These are phyloP conservation scores for Teunomyces cretensis DNA, from an alignment of 805 yeast species.

Conservation along the genomic window DNA sequence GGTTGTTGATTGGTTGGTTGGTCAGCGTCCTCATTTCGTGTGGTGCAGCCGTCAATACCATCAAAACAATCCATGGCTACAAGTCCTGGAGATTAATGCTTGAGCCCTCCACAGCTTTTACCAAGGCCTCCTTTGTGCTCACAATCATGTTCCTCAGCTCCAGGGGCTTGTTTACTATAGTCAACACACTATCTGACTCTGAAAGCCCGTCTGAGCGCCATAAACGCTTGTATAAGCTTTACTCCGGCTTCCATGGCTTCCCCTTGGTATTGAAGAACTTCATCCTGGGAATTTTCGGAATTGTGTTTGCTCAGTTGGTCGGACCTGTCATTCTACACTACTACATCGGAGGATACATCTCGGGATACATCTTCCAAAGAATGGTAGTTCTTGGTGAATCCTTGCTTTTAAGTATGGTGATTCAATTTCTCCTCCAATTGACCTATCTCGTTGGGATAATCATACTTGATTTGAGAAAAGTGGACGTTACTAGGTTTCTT, in stretches of 20 bases:
- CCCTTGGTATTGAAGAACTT: conserved; percentile 27
- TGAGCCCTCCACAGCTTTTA: conserved; percentile 27
- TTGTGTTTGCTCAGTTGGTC: conserved; percentile 8
- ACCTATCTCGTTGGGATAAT: conserved; percentile 66
- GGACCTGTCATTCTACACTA: conserved; percentile 8
- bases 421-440: conserved; percentile 61
- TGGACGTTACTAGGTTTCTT: conserved; percentile 56
- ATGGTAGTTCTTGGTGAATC: conserved; percentile 18
- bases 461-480: conserved; percentile 63
- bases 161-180: conserved; percentile 25
- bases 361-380: conserved; percentile 14
- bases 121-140: conserved; percentile 22
- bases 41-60: conserved; percentile 27
- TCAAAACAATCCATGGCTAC: conserved; percentile 15
- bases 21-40: conserved; percentile 23
- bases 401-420: conserved; percentile 44
- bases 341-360: conserved; percentile 14
- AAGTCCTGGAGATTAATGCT: conserved; percentile 26
- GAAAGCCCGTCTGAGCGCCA: conserved; percentile 17
- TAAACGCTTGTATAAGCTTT: conserved; percentile 28
- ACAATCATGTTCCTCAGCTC: conserved; percentile 30
- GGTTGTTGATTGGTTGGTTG: conserved; percentile 38
- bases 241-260: conserved; percentile 25
- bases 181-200: conserved; percentile 28
- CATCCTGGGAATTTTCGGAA: conserved; percentile 17